Evolutionary conservation across 2,329 filamentous ascomycete species (phyloP).

Genomic region (Nannizzia gypsea): DNA sequence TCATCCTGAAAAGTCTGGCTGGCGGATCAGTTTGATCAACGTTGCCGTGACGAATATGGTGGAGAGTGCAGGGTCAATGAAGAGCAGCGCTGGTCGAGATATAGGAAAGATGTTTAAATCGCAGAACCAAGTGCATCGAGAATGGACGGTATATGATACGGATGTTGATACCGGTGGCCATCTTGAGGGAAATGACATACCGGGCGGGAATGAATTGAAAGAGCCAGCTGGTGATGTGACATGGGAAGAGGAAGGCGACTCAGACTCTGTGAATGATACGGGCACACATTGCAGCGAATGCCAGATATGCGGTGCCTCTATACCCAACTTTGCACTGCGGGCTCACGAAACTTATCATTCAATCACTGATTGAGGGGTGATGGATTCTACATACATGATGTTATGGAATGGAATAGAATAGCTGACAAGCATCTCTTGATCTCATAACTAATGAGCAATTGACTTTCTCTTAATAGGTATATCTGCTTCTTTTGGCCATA

Average conservation of each 20-base stretch:
- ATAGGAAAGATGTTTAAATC: conserved; percentile 72
- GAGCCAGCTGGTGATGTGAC: conserved; percentile 14
- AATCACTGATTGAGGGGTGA: conserved; percentile 15
- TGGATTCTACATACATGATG: background rate
- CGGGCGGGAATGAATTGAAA: background rate
- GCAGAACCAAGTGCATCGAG: conserved; percentile 45
- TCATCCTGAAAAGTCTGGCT: conserved; percentile 55
- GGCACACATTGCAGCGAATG: conserved; percentile 28
- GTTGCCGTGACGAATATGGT: conserved; percentile 80
- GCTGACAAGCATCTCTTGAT: too few relatives aligned
- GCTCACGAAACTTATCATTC: conserved; percentile 41
- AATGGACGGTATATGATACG: conserved; percentile 17
- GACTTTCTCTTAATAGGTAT: too few relatives aligned
- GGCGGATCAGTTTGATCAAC: conserved; percentile 76
- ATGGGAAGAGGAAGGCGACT: conserved; percentile 28
- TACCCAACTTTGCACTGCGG: conserved; percentile 40
- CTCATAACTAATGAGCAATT: too few relatives aligned
- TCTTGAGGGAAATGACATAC: background rate
- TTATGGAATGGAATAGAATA: background rate
- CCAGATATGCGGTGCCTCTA: conserved; percentile 32
- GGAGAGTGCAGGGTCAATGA: conserved; percentile 41
- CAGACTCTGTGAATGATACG: conserved; percentile 18
- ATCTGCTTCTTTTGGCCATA: too few relatives aligned
- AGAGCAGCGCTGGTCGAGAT: conserved; percentile 53
- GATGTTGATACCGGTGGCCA: background rate